Evolutionary conservation across 1,284 basidiomycete genomes (phyloP).

Genomic region (Rhodotorula sp.): DNA sequence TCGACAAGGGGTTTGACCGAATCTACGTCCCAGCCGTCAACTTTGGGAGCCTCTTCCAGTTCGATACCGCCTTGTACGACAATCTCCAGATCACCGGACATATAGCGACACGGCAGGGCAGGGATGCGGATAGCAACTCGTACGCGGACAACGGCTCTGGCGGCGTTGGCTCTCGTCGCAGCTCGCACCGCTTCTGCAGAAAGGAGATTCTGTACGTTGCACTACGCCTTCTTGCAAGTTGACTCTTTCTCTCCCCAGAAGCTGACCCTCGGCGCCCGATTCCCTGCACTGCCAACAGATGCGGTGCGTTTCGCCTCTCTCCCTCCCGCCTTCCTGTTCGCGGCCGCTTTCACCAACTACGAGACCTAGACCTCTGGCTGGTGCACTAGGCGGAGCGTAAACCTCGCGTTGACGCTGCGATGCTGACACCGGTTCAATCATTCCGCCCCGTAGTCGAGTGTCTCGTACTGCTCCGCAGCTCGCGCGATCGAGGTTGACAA

Average conservation of each 20-base stretch:
- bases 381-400: not conserved
- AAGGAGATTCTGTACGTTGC: not conserved
- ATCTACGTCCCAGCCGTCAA: too few relatives aligned
- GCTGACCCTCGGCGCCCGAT: too few relatives aligned
- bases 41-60: too few relatives aligned
- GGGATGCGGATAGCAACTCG: not conserved
- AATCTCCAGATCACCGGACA: not conserved
- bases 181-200: not conserved
- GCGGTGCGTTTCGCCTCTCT: not conserved
- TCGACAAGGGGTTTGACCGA: too few relatives aligned
- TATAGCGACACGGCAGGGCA: too few relatives aligned
- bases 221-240: too few relatives aligned
- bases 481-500: slow-evolving; percentile 34
- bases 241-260: not conserved
- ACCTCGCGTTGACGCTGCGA: not conserved
- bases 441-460: slow-evolving; percentile 3
- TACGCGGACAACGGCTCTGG: not conserved
- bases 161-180: not conserved
- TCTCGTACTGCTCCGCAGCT: slow-evolving; percentile 32
- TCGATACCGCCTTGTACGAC: not conserved
- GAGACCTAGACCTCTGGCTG: not conserved
- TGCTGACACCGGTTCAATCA: not conserved
- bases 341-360: not conserved
- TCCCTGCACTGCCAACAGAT: not conserved
- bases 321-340: not conserved